Evolutionary conservation across 495 filamentous ascomycete genomes (phyloP).

Genomic region (Penicillium salamii): DNA sequence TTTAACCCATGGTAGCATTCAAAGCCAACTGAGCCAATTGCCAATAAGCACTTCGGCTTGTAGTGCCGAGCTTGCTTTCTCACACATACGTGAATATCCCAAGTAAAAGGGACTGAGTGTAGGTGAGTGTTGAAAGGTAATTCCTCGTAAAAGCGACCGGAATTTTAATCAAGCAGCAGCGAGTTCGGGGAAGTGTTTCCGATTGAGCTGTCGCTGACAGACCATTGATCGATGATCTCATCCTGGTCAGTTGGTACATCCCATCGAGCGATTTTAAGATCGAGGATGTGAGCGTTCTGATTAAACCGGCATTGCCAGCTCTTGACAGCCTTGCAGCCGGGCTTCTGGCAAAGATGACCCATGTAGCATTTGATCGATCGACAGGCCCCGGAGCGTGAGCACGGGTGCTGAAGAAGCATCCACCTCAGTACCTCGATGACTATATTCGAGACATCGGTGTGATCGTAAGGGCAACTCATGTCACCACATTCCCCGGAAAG

Average conservation of each 20-base stretch:
- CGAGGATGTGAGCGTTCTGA: conserved; percentile 28
- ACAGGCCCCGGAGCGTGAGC: conserved; percentile 30
- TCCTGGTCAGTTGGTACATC: conserved; percentile 23
- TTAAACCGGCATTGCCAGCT: conserved; percentile 37
- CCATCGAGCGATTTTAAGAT: conserved; percentile 29
- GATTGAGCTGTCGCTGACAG: conserved; percentile 22
- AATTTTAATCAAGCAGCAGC: conserved; percentile 4
- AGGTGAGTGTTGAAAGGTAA: not conserved
- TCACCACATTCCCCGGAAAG: conserved; percentile 38
- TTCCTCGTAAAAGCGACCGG: not conserved
- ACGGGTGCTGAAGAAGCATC: conserved; percentile 39
- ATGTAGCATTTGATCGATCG: conserved; percentile 42
- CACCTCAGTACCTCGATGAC: conserved; percentile 34
- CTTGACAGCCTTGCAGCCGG: conserved; percentile 34
- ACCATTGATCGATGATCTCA: conserved; percentile 16
- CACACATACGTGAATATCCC: conserved; percentile 11
- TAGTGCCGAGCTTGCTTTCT: not conserved
- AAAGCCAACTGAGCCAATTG: not conserved
- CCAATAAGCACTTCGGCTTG: not conserved
- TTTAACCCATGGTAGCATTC: not conserved
- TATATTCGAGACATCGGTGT: conserved; percentile 32
- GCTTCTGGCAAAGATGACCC: conserved; percentile 46
- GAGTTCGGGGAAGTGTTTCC: conserved; percentile 11
- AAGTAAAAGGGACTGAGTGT: conserved; percentile 3
- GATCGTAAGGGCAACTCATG: conserved; percentile 36